Conservation (phyloP, 73 alveolate genomes). For the Paramecium primaurelia region DNA sequence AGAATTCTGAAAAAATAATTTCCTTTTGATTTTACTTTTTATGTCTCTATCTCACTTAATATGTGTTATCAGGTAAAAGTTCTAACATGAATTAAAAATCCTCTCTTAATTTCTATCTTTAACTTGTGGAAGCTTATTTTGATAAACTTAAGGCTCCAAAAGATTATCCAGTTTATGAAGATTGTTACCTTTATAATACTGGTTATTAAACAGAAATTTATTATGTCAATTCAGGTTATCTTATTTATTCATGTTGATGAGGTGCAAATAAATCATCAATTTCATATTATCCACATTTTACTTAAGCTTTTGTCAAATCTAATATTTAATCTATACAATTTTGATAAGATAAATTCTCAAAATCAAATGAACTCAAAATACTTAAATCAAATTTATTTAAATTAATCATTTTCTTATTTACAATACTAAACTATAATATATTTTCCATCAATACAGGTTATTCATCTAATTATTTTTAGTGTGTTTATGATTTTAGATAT, state of each 20-base stretch:
- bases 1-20: background rate
- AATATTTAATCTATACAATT: background rate
- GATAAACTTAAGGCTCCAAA: background rate
- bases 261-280: slow-evolving; percentile 37
- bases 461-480: background rate
- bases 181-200: background rate
- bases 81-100: slow-evolving; percentile 37
- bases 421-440: background rate
- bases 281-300: background rate
- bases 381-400: background rate
- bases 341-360: background rate
- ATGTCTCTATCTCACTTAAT: slow-evolving; percentile 34
- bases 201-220: background rate
- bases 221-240: background rate
- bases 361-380: background rate
- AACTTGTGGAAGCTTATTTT: background rate
- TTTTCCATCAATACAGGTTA: background rate
- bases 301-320: background rate
- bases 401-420: background rate
- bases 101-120: background rate
- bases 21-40: background rate
- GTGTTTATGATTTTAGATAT: background rate
- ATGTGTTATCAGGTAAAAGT: slow-evolving; percentile 14
- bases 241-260: slow-evolving; percentile 16
- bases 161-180: background rate